Evolutionary conservation across 2,329 filamentous ascomycete species (phyloP), one percentile per base, ranked within the genome.

Genomic region (Cercospora sesami): DNA sequence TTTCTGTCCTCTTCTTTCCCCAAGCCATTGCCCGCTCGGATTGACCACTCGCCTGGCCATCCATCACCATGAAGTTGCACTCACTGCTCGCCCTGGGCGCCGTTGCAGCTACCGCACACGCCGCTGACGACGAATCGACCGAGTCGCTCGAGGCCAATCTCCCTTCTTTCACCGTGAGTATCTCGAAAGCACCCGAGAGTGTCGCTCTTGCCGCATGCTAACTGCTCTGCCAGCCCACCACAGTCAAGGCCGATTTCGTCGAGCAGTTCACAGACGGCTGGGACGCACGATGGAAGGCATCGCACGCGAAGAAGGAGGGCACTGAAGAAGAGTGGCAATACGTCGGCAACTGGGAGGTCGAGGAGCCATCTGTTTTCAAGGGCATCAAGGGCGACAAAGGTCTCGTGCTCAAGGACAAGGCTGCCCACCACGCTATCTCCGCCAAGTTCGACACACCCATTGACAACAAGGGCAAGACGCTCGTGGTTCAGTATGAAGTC

Each of bases 221-320:
- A 65, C 53, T 3, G 5, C 5, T 31, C 57, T 14, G 2, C n/a
- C 31, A 99, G 94, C 94, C 95, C 68, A 92, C 93, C 73, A 87
- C 85, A 71, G 81, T 98, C 78, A 95, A 97, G 84, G 95, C 90
- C 74, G 92, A 93, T 69, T 99, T 99, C 88, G 85, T 98, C 73
- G 95, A 99, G 86, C 95, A 99, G 83, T 99, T 99, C 86, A 96
- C 92, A 83, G 91, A 96, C 75, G 94, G 92, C 83, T 98, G 94
- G 94, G 91, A 97, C 75, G 84, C 87, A 73, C 87, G 94, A 83
- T 99, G 95, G 95, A 93, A 94, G 83, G 88, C 91, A 67, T 98
- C 94, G 60, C 91, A 95, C 80, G 95, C 95, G 74, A 98, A 98
- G 89, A 99, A 99, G 89, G 91, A 94, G 77, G 91, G 91, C 77